Base-by-base conservation (phyloP, 1,284 basidiomycete genomes). In the Pseudozyma thailandica region DNA sequence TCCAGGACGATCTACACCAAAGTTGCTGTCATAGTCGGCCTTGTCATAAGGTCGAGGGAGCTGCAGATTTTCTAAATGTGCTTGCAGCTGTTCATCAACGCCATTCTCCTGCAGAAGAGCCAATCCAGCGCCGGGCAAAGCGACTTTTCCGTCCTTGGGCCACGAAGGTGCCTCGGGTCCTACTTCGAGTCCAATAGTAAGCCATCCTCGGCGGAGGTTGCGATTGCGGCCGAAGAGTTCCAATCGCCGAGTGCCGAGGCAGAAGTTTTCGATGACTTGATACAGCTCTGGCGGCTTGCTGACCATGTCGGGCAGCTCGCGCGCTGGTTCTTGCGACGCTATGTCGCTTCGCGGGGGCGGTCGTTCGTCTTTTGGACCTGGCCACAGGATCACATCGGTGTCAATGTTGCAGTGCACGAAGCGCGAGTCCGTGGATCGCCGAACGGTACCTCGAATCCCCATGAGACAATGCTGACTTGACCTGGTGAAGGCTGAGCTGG, bases 331-430 rank as follows among this genome's bases (percentile, higher is more conserved):
- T 4, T 15, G 20, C 20, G 18, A 6, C n/a, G 12, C 31, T 3
- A n/a, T n/a, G 18, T 7, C 27, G 35, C 6, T 1, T 5, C 23
- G 6, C 16, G 23, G 3, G 37, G 33, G 74, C 80, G 63, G 69
- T 84, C 83, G 84, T 0, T 86, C 83, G 50, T 93, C 91, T 30
- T 91, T 91, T 7, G 53, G 54, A 3, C 61, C 61, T 84, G 92
- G 91, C 93, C 94, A 98, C 16, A 98, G 89, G 66, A 98, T 91
- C 5, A 98, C 92, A 83, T 98, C 95, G 27, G 94, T 98, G 83
- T 98, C 91, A 69, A 98, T 90, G 83, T 99, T 99, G 83, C 95
- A 98, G 83, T 98, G 94, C 0, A 97, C 94, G 82, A 98, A 95
- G 89, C 92, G 91, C 58, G 89, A 90, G 82, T 99, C 95, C 1